Conservation (phyloP, 2,329 filamentous ascomycete species). For the Pochonia chlamydosporia region DNA sequence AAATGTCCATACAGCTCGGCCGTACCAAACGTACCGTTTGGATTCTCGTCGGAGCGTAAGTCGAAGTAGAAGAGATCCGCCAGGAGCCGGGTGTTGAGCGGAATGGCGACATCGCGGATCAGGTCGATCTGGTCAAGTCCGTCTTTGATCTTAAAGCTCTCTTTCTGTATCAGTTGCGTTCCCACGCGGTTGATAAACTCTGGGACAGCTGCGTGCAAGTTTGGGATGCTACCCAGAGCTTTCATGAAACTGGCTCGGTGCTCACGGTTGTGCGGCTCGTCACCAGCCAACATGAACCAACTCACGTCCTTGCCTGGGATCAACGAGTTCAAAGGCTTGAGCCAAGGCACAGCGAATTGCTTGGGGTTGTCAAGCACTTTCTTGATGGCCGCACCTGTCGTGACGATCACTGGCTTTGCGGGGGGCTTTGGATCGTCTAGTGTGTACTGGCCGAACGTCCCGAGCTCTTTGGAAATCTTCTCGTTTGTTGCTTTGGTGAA, state of each 20-base stretch:
- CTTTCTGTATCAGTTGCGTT: conserved; percentile 32
- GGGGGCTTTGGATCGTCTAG: conserved; percentile 30
- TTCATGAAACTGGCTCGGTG: conserved; percentile 25
- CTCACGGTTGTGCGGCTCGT: conserved; percentile 22
- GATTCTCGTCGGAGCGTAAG: conserved; percentile 47
- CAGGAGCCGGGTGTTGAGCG: conserved; percentile 49
- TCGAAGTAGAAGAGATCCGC: conserved; percentile 54
- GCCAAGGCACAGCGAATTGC: conserved; percentile 29
- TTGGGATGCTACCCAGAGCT: conserved; percentile 27
- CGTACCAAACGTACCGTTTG: conserved; percentile 37
- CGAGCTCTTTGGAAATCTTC: conserved; percentile 31
- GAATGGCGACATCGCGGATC: conserved; percentile 51
- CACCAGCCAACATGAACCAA: conserved; percentile 34
- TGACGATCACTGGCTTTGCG: conserved; percentile 20
- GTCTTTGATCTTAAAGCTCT: conserved; percentile 28
- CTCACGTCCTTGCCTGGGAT: conserved; percentile 29
- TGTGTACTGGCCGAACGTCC: conserved; percentile 28
- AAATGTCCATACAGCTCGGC: conserved; percentile 37
- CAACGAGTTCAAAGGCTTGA: conserved; percentile 21
- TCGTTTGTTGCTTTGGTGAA: conserved; percentile 36
- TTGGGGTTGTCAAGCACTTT: conserved; percentile 25
- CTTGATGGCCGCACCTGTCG: conserved; percentile 21
- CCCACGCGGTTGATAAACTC: conserved; percentile 28
- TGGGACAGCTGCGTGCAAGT: conserved; percentile 23
- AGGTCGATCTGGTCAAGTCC: conserved; percentile 35